Evolutionary conservation across 2,329 filamentous ascomycete species (phyloP).

Genomic region (Arthroderma sp.): DNA sequence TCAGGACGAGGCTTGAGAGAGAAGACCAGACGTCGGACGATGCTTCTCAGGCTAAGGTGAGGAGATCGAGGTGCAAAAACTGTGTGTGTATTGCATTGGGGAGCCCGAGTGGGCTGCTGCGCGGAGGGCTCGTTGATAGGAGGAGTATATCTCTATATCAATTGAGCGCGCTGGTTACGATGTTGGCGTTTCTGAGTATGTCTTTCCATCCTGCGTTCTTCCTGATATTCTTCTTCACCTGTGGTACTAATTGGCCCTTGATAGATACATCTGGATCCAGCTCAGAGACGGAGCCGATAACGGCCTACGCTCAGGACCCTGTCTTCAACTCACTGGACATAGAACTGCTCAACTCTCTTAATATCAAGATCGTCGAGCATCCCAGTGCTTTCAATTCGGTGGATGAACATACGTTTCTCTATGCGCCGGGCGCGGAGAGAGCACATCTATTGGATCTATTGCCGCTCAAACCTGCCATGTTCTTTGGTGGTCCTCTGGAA

Average conservation of each 20-base stretch:
- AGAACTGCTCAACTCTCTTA: slow-evolving; percentile 22
- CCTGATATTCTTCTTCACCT: not conserved
- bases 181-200: slow-evolving; percentile 18
- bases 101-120: slow-evolving; percentile 29
- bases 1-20: slow-evolving; percentile 9
- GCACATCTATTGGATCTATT: slow-evolving; percentile 41
- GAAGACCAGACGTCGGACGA: not conserved
- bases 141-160: slow-evolving; percentile 29
- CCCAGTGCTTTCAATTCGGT: slow-evolving; percentile 43
- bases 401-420: slow-evolving; percentile 40
- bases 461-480: slow-evolving; percentile 36
- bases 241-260: too few species aligned
- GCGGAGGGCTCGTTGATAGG: slow-evolving; percentile 31
- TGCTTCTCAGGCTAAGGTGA: not conserved
- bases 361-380: slow-evolving; percentile 28
- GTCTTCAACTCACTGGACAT: slow-evolving; percentile 37
- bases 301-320: slow-evolving; percentile 39
- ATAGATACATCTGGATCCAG: too few species aligned
- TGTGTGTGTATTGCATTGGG: slow-evolving; percentile 30
- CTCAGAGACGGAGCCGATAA: too few species aligned
- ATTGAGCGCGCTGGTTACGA: slow-evolving; percentile 24
- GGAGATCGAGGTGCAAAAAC: slow-evolving; percentile 11
- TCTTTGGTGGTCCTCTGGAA: slow-evolving; percentile 41
- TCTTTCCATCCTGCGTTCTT: slow-evolving; percentile 7
- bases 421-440: slow-evolving; percentile 46